phyloP scores from a whole-genome alignment of 2,329 filamentous ascomycete genomes.

The Aspergillus pseudoviridinutans region DNA sequence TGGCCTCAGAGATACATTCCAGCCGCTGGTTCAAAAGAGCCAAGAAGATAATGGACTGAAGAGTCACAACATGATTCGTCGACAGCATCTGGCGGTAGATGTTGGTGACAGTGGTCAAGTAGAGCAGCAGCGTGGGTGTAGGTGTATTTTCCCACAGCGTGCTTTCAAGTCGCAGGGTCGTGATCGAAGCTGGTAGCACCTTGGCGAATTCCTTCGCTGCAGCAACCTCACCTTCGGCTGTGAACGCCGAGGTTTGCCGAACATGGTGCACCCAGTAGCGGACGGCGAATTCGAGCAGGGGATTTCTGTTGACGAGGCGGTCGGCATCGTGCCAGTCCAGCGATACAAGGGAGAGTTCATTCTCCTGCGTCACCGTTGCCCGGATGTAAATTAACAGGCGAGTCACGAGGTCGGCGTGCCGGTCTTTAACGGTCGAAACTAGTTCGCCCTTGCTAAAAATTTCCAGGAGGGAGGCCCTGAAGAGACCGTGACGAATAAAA shows the following conservation, averaged over 20 bases:
- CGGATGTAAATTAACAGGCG: slow-evolving; percentile 36
- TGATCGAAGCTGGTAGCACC: slow-evolving; percentile 44
- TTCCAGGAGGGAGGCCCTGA: slow-evolving; percentile 31
- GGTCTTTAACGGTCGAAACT: slow-evolving; percentile 28
- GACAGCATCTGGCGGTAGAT: slow-evolving; percentile 31
- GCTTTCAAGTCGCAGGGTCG: slow-evolving; percentile 47
- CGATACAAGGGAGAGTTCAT: slow-evolving; percentile 28
- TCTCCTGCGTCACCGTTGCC: slow-evolving; percentile 22
- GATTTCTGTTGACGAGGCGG: slow-evolving; percentile 31
- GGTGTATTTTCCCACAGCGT: slow-evolving; percentile 43
- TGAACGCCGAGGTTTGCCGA: slow-evolving; percentile 40
- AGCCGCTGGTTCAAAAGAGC: slow-evolving; percentile 42
- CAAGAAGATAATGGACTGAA: slow-evolving; percentile 35
- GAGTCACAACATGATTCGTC: slow-evolving; percentile 41
- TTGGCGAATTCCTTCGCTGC: slow-evolving; percentile 45
- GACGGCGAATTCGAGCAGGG: slow-evolving; percentile 45
- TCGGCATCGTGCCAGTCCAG: slow-evolving; percentile 26
- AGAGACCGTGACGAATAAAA: slow-evolving; percentile 34
- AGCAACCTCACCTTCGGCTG: slow-evolving; percentile 32
- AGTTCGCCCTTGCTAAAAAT: slow-evolving; percentile 30
- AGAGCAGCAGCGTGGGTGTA: slow-evolving; percentile 26
- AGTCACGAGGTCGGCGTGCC: slow-evolving; percentile 30
- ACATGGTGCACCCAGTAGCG: slow-evolving; percentile 49
- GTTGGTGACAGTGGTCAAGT: slow-evolving; percentile 27
- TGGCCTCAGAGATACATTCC: slow-evolving; percentile 20